Conservation (phyloP, 176 grass and related monocot species). For the Eragrostis curvula region DNA sequence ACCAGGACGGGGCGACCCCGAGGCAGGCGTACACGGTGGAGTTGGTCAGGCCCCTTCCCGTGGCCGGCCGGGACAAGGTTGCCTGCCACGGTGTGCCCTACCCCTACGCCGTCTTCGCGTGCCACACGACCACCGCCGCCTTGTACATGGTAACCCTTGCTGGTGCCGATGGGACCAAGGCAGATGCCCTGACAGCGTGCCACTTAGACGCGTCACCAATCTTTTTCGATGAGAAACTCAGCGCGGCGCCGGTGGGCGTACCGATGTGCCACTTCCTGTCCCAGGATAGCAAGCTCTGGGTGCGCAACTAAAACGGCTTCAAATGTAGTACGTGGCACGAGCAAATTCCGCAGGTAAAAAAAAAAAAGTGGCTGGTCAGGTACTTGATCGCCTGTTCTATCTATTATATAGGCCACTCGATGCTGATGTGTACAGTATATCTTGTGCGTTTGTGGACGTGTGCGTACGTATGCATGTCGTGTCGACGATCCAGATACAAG, state of each 20-base stretch:
- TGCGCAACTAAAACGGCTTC: background rate
- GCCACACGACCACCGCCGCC: no score
- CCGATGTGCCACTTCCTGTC: slow-evolving; percentile 61
- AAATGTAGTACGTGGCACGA: background rate
- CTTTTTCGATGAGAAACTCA: slow-evolving; percentile 25
- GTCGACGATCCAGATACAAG: no score
- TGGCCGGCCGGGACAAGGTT: slow-evolving; percentile 19
- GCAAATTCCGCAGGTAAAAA: no score
- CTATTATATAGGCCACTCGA: no score
- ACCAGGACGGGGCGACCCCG: no score
- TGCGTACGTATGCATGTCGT: no score
- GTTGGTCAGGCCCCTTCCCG: no score
- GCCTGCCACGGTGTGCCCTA: slow-evolving; percentile 48
- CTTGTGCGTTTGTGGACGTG: no score
- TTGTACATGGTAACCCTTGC: slow-evolving; percentile 34
- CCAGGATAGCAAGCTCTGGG: slow-evolving; percentile 46
- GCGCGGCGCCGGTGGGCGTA: slow-evolving; percentile 32
- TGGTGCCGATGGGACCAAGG: slow-evolving; percentile 31
- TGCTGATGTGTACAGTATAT: no score
- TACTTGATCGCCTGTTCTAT: no score
- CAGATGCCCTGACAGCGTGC: slow-evolving; percentile 47
- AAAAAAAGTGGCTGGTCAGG: no score
- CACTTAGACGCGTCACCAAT: slow-evolving; percentile 36
- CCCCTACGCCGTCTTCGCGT: slow-evolving; percentile 51
- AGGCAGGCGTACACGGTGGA: no score